Conservation (phyloP, 1,139 yeast genomes). For the Scheffersomyces illinoinensis region DNA sequence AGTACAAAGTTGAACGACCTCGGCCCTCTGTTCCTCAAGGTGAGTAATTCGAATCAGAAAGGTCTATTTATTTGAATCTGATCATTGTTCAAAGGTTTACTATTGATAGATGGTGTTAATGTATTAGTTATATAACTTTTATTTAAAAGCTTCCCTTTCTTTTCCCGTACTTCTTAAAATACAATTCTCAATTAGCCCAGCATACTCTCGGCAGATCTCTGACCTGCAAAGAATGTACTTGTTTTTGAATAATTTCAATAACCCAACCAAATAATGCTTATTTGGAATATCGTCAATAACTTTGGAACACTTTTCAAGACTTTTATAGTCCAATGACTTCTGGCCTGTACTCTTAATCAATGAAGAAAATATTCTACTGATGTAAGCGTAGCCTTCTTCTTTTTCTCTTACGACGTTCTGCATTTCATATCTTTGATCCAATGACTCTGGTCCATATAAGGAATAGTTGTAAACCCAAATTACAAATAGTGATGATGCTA, state of each 20-base stretch:
- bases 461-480: constrained; percentile 59
- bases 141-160: constrained; percentile 7
- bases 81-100: background rate
- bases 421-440: constrained; percentile 10
- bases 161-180: constrained; percentile 56
- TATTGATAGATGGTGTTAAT: too few species aligned
- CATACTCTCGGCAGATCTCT: constrained; percentile 57
- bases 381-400: constrained; percentile 35
- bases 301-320: background rate
- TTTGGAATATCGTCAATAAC: constrained; percentile 22
- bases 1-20: background rate
- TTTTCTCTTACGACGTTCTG: constrained; percentile 11
- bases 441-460: constrained; percentile 55
- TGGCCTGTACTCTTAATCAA: background rate
- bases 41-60: background rate
- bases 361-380: background rate
- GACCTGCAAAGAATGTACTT: constrained; percentile 41
- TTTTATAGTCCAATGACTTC: background rate
- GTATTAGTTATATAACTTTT: background rate
- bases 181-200: constrained; percentile 54
- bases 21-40: background rate
- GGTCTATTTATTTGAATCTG: background rate
- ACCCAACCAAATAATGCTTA: constrained; percentile 50
- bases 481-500: constrained; percentile 51
- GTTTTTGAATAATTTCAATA: constrained; percentile 40